Conservation (phyloP, 2,329 filamentous ascomycete genomes). For the Dactylellina leptospora region DNA sequence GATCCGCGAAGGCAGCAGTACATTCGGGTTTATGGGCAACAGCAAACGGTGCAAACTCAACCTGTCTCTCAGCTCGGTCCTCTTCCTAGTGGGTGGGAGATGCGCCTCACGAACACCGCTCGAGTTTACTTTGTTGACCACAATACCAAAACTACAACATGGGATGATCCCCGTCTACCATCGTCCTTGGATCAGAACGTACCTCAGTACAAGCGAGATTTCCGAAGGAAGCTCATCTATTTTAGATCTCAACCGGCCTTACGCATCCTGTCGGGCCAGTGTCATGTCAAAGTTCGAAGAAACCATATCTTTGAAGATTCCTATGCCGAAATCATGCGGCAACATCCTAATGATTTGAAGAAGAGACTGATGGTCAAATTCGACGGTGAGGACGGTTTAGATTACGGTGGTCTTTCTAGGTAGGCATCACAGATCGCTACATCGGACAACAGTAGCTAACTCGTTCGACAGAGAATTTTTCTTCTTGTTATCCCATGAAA, state of each 20-base stretch:
- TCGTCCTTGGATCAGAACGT: constrained; percentile 98
- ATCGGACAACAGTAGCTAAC: not conserved
- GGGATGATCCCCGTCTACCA: constrained; percentile 94
- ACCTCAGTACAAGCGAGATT: constrained; percentile 99
- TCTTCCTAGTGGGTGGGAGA: constrained; percentile 97
- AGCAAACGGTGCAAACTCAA: constrained; percentile 92
- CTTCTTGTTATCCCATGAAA: constrained; percentile 98
- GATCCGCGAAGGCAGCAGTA: constrained; percentile 97
- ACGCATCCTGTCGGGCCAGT: constrained; percentile 93
- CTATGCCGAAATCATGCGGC: constrained; percentile 96
- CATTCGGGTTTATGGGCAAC: constrained; percentile 96
- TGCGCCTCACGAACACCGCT: constrained; percentile 97
- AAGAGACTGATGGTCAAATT: constrained; percentile 99
- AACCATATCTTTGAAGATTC: constrained; percentile 99
- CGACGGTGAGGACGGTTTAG: constrained; percentile 95
- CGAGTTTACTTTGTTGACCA: constrained; percentile 99
- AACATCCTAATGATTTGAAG: constrained; percentile 94
- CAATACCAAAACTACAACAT: constrained; percentile 99
- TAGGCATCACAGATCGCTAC: too few relatives aligned
- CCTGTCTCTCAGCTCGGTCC: constrained; percentile 96
- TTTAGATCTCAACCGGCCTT: constrained; percentile 98
- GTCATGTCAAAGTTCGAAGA: constrained; percentile 95
- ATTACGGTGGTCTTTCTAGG: constrained; percentile 94
- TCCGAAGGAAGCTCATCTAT: constrained; percentile 96
- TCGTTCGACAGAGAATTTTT: constrained; percentile 81